Evolutionary conservation across 768 basidiomycete species (phyloP), one percentile per base, ranked within the genome.

Genomic region (Rhizopogon vinicolor): DNA sequence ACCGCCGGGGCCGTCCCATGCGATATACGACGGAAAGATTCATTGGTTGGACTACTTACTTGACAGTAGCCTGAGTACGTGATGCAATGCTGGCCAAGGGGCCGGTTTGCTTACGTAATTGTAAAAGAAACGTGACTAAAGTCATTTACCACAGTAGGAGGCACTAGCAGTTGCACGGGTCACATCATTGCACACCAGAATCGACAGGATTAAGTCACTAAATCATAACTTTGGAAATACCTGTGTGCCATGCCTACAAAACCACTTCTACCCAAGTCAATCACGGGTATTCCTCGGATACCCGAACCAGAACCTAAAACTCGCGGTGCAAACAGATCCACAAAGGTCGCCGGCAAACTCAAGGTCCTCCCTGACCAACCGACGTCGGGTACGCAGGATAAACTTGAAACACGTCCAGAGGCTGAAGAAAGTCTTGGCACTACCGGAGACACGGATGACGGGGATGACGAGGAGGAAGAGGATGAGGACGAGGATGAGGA

Each of bases 291-390:
- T 42, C 63, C 8, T 35, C 60, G 31, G 49, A 41, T 53, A 1
- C 41, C 45, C 1, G 60, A 48, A 4, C 61, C 39, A 7, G 84
- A 86, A 57, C 68, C 74, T 10, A 89, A 87, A 62, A 72, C 77
- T 19, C 78, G 88, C 52, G 87, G 88, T 0, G 87, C 88, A 13
- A 89, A 90, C 62, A 78, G 89, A 60, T 85, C 87, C 18, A 90
- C 89, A 0, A 91, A 91, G 66, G 82, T 87, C 8, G 85, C 86
- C 12, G 89, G 90, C 43, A 93, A 93, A 68, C 82, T 93, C 60
- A 93, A 93, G 65, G 89, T 93, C 14, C 78, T 93, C 31, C 91
- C 91, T 46, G 91, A 93, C 65, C 86, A 93, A 63, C 89, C 87
- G 6, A 86, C 89, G 35, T 74, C 77, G 40, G 54, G 35, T 22